Evolutionary conservation across 495 filamentous ascomycete genomes (phyloP), one percentile per base, ranked within the genome.

Genomic region (Penicillium desertorum): DNA sequence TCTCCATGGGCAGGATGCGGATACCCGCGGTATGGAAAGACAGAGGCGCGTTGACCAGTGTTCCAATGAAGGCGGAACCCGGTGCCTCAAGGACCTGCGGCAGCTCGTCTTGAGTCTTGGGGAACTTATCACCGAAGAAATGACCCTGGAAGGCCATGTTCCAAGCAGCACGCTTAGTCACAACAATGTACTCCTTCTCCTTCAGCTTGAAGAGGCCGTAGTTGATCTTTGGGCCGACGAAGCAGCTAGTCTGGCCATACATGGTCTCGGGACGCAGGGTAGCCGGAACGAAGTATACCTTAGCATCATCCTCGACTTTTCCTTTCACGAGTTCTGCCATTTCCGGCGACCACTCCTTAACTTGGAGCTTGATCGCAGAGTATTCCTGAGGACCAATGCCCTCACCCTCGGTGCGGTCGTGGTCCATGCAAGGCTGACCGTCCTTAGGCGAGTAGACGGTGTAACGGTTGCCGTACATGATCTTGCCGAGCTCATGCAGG

Each of bases 391-490:
- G 88, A 36, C 83, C 85, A 48, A 98, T 84, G 51, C 90, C 94
- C 76, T 98, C 94, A 58, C 94, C 94, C 57, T 91, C 86, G 51
- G 86, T 89, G 60, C 94, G 82, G 73, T 98, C 94, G 74, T 98
- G 94, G 72, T 97, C 94, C 87, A 98, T 90, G 76, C 94, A 98
- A 14, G 94, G 90, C 69, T 98, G 94, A 48, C 92, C 93, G 67
- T 98, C 94, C 75, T 96, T 97, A 56, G 94, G 92, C 16, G 87
- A 91, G 79, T 97, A 97, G 60, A 98, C 85, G 2, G 93, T 97
- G 69, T 96, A 96, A 39, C 94, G 82, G 76, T 89, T 92, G 47
- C 92, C 93, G 70, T 93, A 98, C 78, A 88, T 85, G 63, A 98
- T 95, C 79, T 97, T 98, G 50, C 88, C 82, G 46, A 96, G 81